Percentiles rank a stretch among this genome's conserved stretches.
Conservation (phyloP, 257 asterid species). For the Mitragyna speciosa region DNA sequence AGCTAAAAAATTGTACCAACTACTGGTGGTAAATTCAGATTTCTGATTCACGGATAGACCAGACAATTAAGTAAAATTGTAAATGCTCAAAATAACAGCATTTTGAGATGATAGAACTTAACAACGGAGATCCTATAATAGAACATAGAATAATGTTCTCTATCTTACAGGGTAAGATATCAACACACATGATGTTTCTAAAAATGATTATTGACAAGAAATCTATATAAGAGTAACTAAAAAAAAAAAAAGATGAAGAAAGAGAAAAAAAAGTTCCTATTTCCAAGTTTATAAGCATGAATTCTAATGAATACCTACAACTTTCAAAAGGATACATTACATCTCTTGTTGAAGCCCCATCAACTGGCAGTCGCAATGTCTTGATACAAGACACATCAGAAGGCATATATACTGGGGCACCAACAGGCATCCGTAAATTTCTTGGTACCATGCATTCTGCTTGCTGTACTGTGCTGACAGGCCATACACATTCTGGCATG, state of each 20-base stretch:
- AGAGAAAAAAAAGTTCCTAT: not conserved
- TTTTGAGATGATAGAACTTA: not conserved
- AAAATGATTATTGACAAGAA: too few relatives aligned
- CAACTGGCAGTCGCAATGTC: slow-evolving; percentile 34
- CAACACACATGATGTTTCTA: not conserved
- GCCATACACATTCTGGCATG: slow-evolving; percentile 54
- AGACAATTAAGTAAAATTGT: not conserved
- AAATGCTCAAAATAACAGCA: not conserved
- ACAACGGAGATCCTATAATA: not conserved
- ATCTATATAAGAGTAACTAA: not conserved
- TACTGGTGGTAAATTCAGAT: not conserved
- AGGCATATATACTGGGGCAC: slow-evolving; percentile 34
- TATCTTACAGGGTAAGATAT: not conserved
- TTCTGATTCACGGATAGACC: too few relatives aligned
- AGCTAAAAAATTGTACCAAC: not conserved
- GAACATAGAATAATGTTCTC: too few relatives aligned
- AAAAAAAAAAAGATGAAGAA: not conserved
- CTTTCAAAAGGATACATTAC: slow-evolving; percentile 69
- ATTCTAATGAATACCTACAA: not conserved
- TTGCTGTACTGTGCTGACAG: slow-evolving; percentile 34
- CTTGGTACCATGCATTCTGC: slow-evolving; percentile 37
- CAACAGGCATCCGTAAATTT: slow-evolving; percentile 45
- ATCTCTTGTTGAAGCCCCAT: slow-evolving; percentile 36
- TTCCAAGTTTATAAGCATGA: not conserved
- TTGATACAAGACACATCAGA: slow-evolving; percentile 76